A percentile compares a stretch with the other conserved stretches of the same genome.
These are phyloP conservation scores for Penicillium sclerotigenum DNA, from an alignment of 2,329 filamentous ascomycete genomes.

Conservation along the genomic window DNA sequence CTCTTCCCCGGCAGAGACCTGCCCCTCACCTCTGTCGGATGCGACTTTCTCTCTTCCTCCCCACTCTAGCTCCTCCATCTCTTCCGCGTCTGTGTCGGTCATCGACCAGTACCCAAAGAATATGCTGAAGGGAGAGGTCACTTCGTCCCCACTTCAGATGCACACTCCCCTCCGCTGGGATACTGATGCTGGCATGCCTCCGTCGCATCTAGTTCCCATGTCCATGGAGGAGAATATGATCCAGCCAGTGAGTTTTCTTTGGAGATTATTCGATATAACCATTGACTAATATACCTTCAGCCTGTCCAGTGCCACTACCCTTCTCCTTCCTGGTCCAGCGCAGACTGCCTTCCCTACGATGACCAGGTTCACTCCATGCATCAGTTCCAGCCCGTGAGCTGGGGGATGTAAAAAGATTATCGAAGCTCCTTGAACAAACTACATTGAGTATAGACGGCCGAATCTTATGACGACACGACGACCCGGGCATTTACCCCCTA, in stretches of 20 bases:
- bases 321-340: slow-evolving; percentile 24
- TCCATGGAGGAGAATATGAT: slow-evolving; percentile 36
- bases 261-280: slow-evolving; percentile 40
- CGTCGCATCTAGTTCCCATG: slow-evolving; percentile 35
- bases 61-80: slow-evolving; percentile 32
- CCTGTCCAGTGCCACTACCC: slow-evolving; percentile 26
- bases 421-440: neutral
- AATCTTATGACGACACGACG: neutral
- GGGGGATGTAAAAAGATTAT: slow-evolving; percentile 11
- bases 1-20: slow-evolving; percentile 43
- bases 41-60: slow-evolving; percentile 33
- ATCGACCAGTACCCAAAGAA: slow-evolving; percentile 37
- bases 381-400: slow-evolving; percentile 20
- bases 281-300: slow-evolving; percentile 14
- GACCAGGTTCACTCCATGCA: slow-evolving; percentile 23
- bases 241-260: slow-evolving; percentile 35
- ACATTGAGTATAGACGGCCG: neutral
- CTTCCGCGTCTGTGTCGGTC: slow-evolving; percentile 34
- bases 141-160: slow-evolving; percentile 35
- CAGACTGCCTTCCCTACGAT: slow-evolving; percentile 25
- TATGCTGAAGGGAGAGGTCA: slow-evolving; percentile 32
- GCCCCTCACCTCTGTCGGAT: slow-evolving; percentile 44
- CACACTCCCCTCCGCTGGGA: slow-evolving; percentile 36
- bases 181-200: slow-evolving; percentile 27
- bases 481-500: neutral